Evolutionary conservation across 176 grass and related monocot genomes (phyloP), one percentile per base, ranked within the genome.

Genomic region (Eleusine indica): DNA sequence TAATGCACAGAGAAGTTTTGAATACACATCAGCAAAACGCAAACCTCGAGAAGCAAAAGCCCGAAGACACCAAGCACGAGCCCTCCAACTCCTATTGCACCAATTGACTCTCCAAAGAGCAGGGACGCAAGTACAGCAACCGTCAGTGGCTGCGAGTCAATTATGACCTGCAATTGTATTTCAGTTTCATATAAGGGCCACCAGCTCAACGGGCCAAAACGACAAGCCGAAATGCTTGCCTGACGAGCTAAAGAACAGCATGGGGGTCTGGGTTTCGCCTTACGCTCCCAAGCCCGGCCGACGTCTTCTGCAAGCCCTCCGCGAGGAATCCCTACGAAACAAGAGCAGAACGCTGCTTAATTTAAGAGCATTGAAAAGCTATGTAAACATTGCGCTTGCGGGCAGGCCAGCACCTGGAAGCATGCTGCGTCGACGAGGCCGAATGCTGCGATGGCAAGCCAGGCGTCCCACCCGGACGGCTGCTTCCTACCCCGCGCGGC

Each of bases 61-160:
- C 96, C 96, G 11, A 92, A 7, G 22, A 96, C 87, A 79, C 96
- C 96, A 60, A 96, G 68, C 7, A 92, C 41, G 67, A 99, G 93
- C 19, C 93, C 96, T 52, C 87, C 89, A 71, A 39, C 91, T 80
- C 93, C 96, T 64, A 91, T 79, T 0, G 61, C 68, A 28, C 87
- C 93, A 12, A 99, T 94, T 16, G 96, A 94, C 82, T 99, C 93
- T 60, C 96, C 93, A 85, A 96, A 96, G 62, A 99, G 74, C 28
- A 99, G 47, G 4, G 93, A 77, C 64, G 96, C 96, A 76, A 99
- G 93, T 70, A 99, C 46, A 73, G 96, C 96, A 52, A 99, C 93
- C 19, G 93, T 99, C 74, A 99, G 91, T 77, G 96, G 96, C 39
- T 96, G 91, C 22, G 93, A 99, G 70, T 99, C 93, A 47, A 99